These are phyloP conservation scores for Aschersonia sp. DNA, from an alignment of 2,329 filamentous ascomycete species.

Conservation along the genomic window DNA sequence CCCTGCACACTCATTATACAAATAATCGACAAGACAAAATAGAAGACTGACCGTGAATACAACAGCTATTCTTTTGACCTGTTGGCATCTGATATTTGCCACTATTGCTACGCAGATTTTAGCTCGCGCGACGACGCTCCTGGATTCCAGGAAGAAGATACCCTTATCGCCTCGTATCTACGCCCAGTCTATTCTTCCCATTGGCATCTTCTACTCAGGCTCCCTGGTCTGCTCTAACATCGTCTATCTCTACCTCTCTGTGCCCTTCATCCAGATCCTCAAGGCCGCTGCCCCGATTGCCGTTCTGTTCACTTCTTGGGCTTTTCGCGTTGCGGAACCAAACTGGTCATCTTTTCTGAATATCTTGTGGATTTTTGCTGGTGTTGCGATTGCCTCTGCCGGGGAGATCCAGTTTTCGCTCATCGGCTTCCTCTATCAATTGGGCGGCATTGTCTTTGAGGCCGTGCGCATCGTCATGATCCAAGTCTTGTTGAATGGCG, in stretches of 20 bases:
- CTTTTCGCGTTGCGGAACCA: conserved; percentile 35
- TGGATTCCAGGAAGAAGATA: conserved; percentile 48
- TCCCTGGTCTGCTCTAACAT: conserved; percentile 54
- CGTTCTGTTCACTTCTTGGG: conserved; percentile 52
- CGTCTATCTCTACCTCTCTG: conserved; percentile 52
- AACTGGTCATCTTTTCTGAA: conserved; percentile 29
- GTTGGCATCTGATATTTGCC: conserved; percentile 55
- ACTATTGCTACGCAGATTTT: conserved; percentile 52
- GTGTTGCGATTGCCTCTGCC: conserved; percentile 35
- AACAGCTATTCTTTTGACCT: conserved; percentile 44
- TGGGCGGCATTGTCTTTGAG: conserved; percentile 67
- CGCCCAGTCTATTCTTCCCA: conserved; percentile 48
- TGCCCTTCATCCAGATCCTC: conserved; percentile 59
- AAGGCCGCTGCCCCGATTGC: conserved; percentile 55
- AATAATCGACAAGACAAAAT: not conserved
- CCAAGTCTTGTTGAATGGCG: conserved; percentile 61
- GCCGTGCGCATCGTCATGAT: conserved; percentile 75
- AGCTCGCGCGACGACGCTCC: conserved; percentile 45
- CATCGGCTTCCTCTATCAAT: conserved; percentile 53
- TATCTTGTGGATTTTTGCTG: conserved; percentile 35
- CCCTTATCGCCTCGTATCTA: conserved; percentile 48
- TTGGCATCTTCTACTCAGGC: conserved; percentile 50
- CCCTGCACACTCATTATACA: no score
- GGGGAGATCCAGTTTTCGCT: conserved; percentile 58
- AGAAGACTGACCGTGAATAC: not conserved